A percentile compares a stretch with the other conserved stretches of the same genome.
These are phyloP conservation scores for Chlorella vulgaris DNA, from an alignment of 139 green algal species.

Conservation along the genomic window DNA sequence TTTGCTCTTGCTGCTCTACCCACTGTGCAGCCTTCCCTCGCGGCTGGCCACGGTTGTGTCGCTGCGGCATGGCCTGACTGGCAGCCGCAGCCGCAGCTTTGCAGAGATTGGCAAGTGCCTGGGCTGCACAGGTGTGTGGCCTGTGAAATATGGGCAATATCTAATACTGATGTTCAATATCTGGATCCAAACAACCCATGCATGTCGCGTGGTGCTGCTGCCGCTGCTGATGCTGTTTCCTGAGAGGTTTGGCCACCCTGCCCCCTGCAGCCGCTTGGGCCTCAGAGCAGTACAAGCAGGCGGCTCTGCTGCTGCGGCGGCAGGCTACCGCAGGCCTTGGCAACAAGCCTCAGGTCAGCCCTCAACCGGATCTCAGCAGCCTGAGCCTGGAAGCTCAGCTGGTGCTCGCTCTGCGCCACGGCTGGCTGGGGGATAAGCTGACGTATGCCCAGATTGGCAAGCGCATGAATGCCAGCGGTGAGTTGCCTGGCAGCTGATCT, in stretches of 20 bases:
- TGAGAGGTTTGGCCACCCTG: neutral
- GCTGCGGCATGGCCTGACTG: neutral
- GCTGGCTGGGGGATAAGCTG: neutral
- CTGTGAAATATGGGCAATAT: neutral
- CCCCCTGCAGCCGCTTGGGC: neutral
- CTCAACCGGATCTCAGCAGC: neutral
- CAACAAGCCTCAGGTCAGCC: neutral
- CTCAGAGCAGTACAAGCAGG: neutral
- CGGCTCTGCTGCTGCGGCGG: neutral
- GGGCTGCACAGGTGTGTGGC: neutral
- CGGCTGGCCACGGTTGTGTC: neutral
- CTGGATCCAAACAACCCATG: no score
- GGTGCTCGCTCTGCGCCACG: neutral
- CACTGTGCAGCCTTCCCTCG: neutral
- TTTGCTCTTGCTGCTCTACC: neutral
- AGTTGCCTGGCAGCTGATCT: no score
- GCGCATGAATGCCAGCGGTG: slow-evolving; percentile 3
- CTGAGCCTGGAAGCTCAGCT: neutral
- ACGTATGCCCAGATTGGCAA: neutral
- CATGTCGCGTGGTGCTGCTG: no score
- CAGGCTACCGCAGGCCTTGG: neutral
- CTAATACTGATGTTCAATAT: neutral
- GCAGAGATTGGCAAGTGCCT: neutral
- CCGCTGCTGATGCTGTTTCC: neutral
- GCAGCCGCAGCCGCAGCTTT: neutral